These are phyloP conservation scores for Coleophoma crateriformis DNA, from an alignment of 2,329 filamentous ascomycete species.

Conservation along the genomic window DNA sequence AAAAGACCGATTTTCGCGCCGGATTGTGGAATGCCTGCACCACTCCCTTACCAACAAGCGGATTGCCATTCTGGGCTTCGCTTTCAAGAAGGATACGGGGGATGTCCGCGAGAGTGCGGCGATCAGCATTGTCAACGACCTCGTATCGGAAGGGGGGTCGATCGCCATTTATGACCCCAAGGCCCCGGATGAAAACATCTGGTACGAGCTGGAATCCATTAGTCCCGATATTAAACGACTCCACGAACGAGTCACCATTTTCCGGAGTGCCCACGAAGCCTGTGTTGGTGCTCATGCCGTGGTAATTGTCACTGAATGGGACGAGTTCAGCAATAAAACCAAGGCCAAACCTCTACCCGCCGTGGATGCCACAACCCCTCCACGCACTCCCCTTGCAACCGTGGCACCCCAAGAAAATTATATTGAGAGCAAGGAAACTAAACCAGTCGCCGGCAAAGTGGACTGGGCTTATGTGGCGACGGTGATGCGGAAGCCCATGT, in stretches of 20 bases:
- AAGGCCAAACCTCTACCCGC: slow-evolving; percentile 5
- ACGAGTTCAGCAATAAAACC: slow-evolving; percentile 35
- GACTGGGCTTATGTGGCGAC: neutral
- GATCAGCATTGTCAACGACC: slow-evolving; percentile 10
- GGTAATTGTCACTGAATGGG: slow-evolving; percentile 43
- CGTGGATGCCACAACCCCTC: slow-evolving; percentile 6
- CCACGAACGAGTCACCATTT: slow-evolving; percentile 27
- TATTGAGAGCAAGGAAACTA: neutral
- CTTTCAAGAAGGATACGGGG: slow-evolving; percentile 73
- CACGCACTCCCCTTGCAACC: slow-evolving; percentile 13
- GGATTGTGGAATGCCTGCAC: slow-evolving; percentile 60
- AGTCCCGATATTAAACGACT: neutral
- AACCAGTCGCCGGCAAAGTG: neutral
- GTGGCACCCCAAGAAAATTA: neutral
- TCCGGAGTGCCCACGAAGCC: slow-evolving; percentile 33
- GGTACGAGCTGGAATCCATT: neutral
- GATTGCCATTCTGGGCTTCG: slow-evolving; percentile 66
- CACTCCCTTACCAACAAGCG: slow-evolving; percentile 64
- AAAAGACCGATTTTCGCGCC: slow-evolving; percentile 59
- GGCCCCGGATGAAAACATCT: neutral
- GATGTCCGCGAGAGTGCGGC: slow-evolving; percentile 55
- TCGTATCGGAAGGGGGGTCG: neutral
- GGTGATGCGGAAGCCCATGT: slow-evolving; percentile 36
- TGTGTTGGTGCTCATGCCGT: slow-evolving; percentile 39
- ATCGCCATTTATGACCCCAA: neutral